Percentiles rank a stretch among this genome's conserved stretches.
Evolutionary conservation across 805 yeast genomes (phyloP).

Genomic region (Ogataea trehalophila): DNA sequence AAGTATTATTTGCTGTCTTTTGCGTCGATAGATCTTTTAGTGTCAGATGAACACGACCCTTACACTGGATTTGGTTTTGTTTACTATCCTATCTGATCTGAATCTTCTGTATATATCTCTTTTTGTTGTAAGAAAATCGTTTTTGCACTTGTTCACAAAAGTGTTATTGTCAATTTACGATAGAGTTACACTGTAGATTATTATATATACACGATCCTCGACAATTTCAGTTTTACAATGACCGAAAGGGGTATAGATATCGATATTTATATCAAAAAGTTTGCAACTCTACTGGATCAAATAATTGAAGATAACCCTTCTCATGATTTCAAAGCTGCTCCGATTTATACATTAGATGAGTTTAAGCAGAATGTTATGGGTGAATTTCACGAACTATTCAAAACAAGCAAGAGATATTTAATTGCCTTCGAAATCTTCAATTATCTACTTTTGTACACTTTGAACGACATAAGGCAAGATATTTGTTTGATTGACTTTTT

Average conservation of each 20-base stretch:
- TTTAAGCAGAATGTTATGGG: constrained; percentile 20
- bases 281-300: constrained; percentile 10
- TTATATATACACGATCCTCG: too few relatives aligned
- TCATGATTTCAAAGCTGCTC: constrained; percentile 18
- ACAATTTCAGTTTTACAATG: neutral
- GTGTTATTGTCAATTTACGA: too few relatives aligned
- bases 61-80: too few relatives aligned
- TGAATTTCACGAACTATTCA: constrained; percentile 10
- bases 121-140: too few relatives aligned
- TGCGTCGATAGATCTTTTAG: too few relatives aligned
- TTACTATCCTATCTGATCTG: too few relatives aligned
- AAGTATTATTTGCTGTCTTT: too few relatives aligned
- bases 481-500: constrained; percentile 23
- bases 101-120: too few relatives aligned
- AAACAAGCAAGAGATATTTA: constrained; percentile 12
- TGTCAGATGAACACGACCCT: too few relatives aligned
- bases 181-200: too few relatives aligned
- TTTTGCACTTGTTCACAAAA: too few relatives aligned
- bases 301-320: constrained; percentile 13
- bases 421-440: constrained; percentile 13
- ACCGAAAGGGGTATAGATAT: constrained; percentile 1
- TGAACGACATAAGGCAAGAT: constrained; percentile 6
- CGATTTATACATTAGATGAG: constrained; percentile 17
- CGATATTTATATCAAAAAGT: neutral
- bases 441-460: constrained; percentile 2